Percentiles rank a stretch among this genome's conserved stretches.
phyloP scores from a whole-genome alignment of 2,329 filamentous ascomycete species.

The Diaporthe vexans region DNA sequence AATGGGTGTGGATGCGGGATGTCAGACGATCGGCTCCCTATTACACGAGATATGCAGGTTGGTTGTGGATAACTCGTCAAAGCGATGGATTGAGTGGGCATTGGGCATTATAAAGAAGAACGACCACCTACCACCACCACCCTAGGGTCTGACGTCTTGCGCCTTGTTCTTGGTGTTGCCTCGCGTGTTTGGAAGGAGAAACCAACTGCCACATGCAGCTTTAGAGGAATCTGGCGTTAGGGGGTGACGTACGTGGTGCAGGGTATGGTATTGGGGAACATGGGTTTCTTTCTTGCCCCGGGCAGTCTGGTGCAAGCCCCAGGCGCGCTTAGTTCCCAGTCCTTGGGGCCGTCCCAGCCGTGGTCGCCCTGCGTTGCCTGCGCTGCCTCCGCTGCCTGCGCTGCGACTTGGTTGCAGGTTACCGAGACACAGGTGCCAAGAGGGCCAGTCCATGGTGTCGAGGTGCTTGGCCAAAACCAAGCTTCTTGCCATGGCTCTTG shows the following conservation, averaged over 20 bases:
- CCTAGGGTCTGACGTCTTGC: constrained; percentile 24
- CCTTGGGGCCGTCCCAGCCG: not conserved
- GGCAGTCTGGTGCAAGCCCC: constrained; percentile 22
- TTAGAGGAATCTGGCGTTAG: not conserved
- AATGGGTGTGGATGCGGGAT: not conserved
- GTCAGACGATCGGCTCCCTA: constrained; percentile 10
- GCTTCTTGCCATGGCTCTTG: constrained; percentile 28
- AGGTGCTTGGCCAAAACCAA: constrained; percentile 26
- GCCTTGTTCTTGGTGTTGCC: constrained; percentile 16
- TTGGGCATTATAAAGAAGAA: constrained; percentile 20
- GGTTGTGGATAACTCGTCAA: not conserved
- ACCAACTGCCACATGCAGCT: constrained; percentile 8
- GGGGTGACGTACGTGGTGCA: constrained; percentile 32
- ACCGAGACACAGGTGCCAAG: constrained; percentile 17
- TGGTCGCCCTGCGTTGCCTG: not conserved
- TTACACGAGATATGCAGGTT: constrained; percentile 20
- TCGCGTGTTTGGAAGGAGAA: constrained; percentile 3
- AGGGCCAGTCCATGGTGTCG: constrained; percentile 9
- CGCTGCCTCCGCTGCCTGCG: no score
- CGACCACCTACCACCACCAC: not conserved
- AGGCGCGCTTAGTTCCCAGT: not conserved
- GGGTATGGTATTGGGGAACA: constrained; percentile 9
- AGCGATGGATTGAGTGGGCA: constrained; percentile 30
- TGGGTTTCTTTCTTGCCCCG: not conserved
- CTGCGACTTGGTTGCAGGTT: not conserved